Evolutionary conservation across 2,329 filamentous ascomycete species (phyloP), one percentile per base, ranked within the genome.

Genomic region (Penicillium sp.): DNA sequence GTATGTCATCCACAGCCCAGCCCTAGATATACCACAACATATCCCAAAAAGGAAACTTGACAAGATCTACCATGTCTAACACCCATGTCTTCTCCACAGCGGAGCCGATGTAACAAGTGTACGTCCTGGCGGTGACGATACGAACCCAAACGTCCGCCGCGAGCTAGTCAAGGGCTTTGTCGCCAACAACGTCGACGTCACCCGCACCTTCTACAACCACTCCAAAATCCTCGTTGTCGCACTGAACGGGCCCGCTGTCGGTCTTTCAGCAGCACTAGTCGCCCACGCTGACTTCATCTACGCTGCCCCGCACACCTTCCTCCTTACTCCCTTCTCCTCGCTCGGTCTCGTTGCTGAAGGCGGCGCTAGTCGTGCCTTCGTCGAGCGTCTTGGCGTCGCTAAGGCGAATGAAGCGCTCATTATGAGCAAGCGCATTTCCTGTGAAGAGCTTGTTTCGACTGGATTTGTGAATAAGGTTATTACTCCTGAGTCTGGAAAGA

Each of bases 261-360:
- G 93, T 6, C 83, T 97, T 29, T 87, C 85, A 2, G 93, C 91
- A 1, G 90, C 91, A 0, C 72, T 97, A 0, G 75, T 88, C 51
- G 84, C 83, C 26, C 86, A 88, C 68, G 87, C 87, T 22, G 93
- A 97, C 75, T 97, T 97, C 74, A 80, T 97, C 67, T 97, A 97
- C 76, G 83, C 80, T 64, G 77, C 85, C 0, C 89, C 90, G 0
- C 78, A 85, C 59, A 75, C 89, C 28, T 98, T 88, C 71, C 76
- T 97, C 24, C 81, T 97, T 24, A 95, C 90, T 1, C 93, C 93
- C 4, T 97, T 97, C 72, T 85, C 84, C 4, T 91, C 87, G 1
- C 78, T 97, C 1, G 91, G 93, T 1, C 80, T 98, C 1, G 90
- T 97, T 0, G 80, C 89, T 48, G 93, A 97, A 72, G 93, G 91